Base-by-base conservation (phyloP, 1,139 yeast species). In the Debaryomyces robertsiae region DNA sequence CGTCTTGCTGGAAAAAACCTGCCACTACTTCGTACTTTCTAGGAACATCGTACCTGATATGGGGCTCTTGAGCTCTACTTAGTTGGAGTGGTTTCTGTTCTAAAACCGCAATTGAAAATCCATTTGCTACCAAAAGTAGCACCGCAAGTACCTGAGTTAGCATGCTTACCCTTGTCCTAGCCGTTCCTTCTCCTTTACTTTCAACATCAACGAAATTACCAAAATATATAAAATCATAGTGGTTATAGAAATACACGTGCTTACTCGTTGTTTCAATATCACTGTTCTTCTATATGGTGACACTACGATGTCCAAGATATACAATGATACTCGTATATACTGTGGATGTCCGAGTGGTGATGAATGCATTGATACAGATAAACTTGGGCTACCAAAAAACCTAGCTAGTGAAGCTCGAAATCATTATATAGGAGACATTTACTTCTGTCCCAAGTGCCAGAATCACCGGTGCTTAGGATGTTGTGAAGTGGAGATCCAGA, bases 381-480 rank as follows among this genome's bases (percentile, higher is more conserved):
- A 17, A 14, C 19, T 34, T 18, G 14, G 19, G 7, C 19, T 39
- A 10, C 45, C 43, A 3, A 16, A 19, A 16, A 14, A 18, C 10
- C 28, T 36, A 5, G 23, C 30, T 4, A 19, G 18, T 13, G 9
- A 15, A 13, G 11, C 24, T 6, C 23, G 27, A 6, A 23, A 11
- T 17, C 42, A 33, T 33, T 16, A 10, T 25, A 9, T 40, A 14
- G 22, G 30, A 4, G 55, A 61, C 13, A 47, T 68, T n/a, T 63
- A 54, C 40, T 69, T 68, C 43, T 72, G 77, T 45, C 71, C 73
- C 3, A 51, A 56, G 14, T 72, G 77, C 43, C 73, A 65, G 40
- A 35, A 40, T 16, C 60, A 59, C 11, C 59, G 58, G 45, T 63
- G 73, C 30, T 42, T 42, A 7, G 46, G 47, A 35, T 67, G 73